Evolutionary conservation across 176 grass and related monocot genomes (phyloP).

Genomic region (Ensete glaucum): DNA sequence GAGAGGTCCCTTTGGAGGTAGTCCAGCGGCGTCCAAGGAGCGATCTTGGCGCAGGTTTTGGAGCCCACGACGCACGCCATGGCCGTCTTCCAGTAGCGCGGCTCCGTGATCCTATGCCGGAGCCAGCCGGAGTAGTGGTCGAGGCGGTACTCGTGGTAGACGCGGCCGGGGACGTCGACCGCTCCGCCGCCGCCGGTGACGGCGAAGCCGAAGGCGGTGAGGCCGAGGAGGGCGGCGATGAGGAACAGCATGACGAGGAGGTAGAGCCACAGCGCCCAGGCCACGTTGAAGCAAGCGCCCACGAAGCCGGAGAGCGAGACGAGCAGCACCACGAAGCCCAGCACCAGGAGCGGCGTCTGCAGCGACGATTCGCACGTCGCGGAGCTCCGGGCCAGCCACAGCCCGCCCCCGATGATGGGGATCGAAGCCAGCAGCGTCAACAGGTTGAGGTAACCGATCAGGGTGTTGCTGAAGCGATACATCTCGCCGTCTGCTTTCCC

Average conservation of each 20-base stretch:
- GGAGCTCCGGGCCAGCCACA: constrained; percentile 53
- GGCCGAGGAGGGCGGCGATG: constrained; percentile 36
- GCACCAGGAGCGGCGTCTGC: constrained; percentile 46
- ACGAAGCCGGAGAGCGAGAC: constrained; percentile 62
- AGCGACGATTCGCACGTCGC: constrained; percentile 50
- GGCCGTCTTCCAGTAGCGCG: constrained; percentile 24
- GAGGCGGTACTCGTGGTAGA: constrained; percentile 56
- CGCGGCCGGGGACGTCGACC: constrained; percentile 31
- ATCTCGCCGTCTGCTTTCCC: not conserved
- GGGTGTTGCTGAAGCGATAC: constrained; percentile 55
- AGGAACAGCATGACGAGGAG: constrained; percentile 52
- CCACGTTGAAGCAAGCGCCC: constrained; percentile 54
- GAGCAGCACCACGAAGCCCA: constrained; percentile 60
- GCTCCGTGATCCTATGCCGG: constrained; percentile 22
- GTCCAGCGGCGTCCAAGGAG: constrained; percentile 31
- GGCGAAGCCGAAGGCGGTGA: constrained; percentile 40
- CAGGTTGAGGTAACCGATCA: constrained; percentile 67
- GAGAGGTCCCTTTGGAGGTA: constrained; percentile 35
- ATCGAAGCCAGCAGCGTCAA: constrained; percentile 59
- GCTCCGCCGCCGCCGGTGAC: constrained; percentile 45
- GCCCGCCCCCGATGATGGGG: constrained; percentile 60
- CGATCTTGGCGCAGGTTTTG: constrained; percentile 31
- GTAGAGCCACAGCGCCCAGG: constrained; percentile 61
- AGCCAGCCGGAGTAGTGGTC: constrained; percentile 64
- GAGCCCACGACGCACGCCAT: constrained; percentile 31